Evolutionary conservation across 805 yeast genomes (phyloP), one percentile per base, ranked within the genome.

Genomic region (Scheffersomyces amazonensis): DNA sequence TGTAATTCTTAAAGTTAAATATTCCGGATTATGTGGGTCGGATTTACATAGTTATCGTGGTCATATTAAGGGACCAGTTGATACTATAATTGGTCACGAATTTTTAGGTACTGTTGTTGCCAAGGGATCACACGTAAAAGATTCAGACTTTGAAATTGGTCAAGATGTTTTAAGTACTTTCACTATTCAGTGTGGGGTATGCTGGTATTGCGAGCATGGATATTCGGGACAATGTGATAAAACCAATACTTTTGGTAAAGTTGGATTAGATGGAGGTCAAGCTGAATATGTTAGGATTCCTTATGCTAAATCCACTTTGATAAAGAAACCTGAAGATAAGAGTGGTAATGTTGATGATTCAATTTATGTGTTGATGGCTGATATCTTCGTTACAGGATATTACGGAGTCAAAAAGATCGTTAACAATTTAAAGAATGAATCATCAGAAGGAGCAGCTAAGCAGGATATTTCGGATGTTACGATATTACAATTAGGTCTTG

Each of bases 221-320:
- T 62, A 69, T 37, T 66, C 80, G 9, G 78, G 81, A 2, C 73
- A 75, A 34, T 80, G 86, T 54, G 71, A 66, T 19, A 59, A 64
- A 17, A 71, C 80, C 33, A 73, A 67, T 49, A 78, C 81, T 11
- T 79, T 79, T 55, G 85, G 85, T 2, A 76, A 80, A 32, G 56
- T 69, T 22, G 76, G 75, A 0, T 57, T 78, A 15, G 75, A 77
- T 42, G 85, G 84, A 1, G 83, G 78, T 1, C 84, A 80, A 48
- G 83, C 83, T 1, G 82, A 80, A 51, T 79, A 70, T 46, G 78
- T 77, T 12, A 52, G 78, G 18, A 71, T 79, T n/a, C 84, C 85
- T 7, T 65, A 58, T 42, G 84, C 84, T 3, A 75, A 69, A 32
- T 60, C 71, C 10, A 73, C 80, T 1, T 54, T 80, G 48, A 62